Conservation (phyloP, 257 asterid species). For the Solanum clarkiae region DNA sequence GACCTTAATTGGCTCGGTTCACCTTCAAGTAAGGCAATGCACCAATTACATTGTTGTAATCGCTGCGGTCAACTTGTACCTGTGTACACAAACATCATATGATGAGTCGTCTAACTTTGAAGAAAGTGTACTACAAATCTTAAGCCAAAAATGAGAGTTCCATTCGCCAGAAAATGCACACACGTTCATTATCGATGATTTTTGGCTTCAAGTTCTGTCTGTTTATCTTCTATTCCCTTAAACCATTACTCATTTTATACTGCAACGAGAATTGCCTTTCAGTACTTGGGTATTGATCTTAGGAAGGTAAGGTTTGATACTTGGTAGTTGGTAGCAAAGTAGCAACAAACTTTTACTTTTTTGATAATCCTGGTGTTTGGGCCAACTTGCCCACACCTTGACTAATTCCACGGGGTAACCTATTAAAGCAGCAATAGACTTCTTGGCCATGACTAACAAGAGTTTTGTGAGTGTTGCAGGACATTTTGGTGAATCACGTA, state of each 20-base stretch:
- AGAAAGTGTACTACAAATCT: background rate
- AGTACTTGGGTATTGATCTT: background rate
- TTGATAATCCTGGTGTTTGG: background rate
- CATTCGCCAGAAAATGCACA: background rate
- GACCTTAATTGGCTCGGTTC: conserved; percentile 47
- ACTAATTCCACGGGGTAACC: background rate
- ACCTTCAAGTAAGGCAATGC: conserved; percentile 94
- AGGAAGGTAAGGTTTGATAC: background rate
- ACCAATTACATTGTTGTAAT: conserved; percentile 83
- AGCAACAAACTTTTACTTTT: background rate
- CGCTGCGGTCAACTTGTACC: conserved; percentile 90
- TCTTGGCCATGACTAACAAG: background rate
- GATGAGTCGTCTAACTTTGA: background rate
- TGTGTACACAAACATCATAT: conserved; percentile 5
- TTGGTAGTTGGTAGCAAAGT: background rate
- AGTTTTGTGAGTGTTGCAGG: background rate
- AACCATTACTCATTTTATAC: background rate
- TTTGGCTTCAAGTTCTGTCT: background rate
- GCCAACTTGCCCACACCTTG: background rate
- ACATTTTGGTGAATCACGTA: background rate
- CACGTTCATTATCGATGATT: background rate
- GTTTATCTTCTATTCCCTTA: background rate
- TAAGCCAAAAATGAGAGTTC: background rate
- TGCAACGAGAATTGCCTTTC: background rate
- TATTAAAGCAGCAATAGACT: background rate